Base-by-base conservation (phyloP, 2,329 filamentous ascomycete species). In the Cucurbitaria berberidis region DNA sequence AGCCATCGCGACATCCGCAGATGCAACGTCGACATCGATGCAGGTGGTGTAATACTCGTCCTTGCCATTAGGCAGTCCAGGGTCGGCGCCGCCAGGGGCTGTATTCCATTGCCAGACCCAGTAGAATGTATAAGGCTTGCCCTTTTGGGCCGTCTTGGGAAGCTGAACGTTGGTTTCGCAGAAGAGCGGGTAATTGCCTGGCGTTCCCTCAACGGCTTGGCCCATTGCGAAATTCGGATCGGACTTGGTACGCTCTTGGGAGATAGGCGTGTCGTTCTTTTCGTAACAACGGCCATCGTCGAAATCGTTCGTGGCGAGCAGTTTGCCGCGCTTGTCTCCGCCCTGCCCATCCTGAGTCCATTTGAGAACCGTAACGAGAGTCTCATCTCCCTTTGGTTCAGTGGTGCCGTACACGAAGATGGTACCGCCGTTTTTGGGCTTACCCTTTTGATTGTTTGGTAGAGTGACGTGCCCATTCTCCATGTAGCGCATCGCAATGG, bases 201-300 rank as follows among this genome's bases (percentile, higher is more conserved):
- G 64, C 18, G 16, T 35, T 0, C 57, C 57, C n/a, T 70, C 68
- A 18, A 66, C 64, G 32, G 53, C 69, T 56, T 80, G 77, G 22
- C 83, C 84, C 73, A 81, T 81, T 26, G 81, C 72, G 44, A 80
- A 75, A 52, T 85, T 82, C 1, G 83, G 80, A 61, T 84, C 84
- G 51, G 85, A 67, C 19, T 77, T 61, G 62, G 85, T 82, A 51
- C 92, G 89, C 51, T 81, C 64, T 13, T 70, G 66, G 5, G 86
- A 87, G 57, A 91, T 86, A 11, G 45, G 69, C 47, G 59, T 54
- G 2, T 79, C 78, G 72, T 91, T 93, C 67, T 85, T 76, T 77
- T 98, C 89, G 73, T 92, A 92, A 80, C 95, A 99, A 67, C 91
- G 89, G 22, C 89, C 89, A 66, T 99, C 95, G 67, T 98, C 95